Conservation (phyloP, 2,329 filamentous ascomycete genomes). For the Cercospora sp. region DNA sequence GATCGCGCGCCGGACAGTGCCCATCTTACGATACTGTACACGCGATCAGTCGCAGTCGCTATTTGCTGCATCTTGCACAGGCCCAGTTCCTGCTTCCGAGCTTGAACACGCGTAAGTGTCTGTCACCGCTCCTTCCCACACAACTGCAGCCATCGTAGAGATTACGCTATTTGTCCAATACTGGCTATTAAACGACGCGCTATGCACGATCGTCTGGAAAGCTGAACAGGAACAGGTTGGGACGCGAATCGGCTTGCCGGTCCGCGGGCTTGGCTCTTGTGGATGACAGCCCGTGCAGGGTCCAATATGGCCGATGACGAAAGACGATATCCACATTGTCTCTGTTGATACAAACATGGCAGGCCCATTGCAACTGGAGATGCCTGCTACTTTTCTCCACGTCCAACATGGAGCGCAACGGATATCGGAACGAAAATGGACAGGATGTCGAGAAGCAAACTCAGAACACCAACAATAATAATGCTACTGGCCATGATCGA, state of each 20-base stretch:
- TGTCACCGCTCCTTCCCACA: neutral
- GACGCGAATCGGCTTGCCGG: neutral
- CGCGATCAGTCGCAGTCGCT: neutral
- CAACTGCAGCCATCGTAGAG: neutral
- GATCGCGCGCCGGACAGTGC: neutral
- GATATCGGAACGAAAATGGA: neutral
- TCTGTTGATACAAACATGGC: constrained; percentile 1
- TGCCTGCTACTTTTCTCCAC: neutral
- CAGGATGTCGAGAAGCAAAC: neutral
- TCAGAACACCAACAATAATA: neutral
- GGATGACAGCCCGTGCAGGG: neutral
- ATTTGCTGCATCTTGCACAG: neutral
- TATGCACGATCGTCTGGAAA: neutral
- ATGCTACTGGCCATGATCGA: neutral
- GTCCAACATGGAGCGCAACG: neutral
- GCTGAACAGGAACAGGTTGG: neutral
- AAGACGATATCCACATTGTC: neutral
- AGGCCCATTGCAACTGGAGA: neutral
- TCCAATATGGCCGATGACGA: neutral
- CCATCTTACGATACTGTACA: neutral
- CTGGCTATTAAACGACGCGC: neutral
- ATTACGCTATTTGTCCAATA: neutral
- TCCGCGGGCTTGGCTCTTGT: neutral
- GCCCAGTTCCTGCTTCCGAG: neutral
- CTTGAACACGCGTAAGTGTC: neutral